Percentiles rank a stretch among this genome's conserved stretches.
These are phyloP conservation scores for Yamadazyma diddensiae DNA, from an alignment of 1,139 yeast genomes.

Conservation along the genomic window DNA sequence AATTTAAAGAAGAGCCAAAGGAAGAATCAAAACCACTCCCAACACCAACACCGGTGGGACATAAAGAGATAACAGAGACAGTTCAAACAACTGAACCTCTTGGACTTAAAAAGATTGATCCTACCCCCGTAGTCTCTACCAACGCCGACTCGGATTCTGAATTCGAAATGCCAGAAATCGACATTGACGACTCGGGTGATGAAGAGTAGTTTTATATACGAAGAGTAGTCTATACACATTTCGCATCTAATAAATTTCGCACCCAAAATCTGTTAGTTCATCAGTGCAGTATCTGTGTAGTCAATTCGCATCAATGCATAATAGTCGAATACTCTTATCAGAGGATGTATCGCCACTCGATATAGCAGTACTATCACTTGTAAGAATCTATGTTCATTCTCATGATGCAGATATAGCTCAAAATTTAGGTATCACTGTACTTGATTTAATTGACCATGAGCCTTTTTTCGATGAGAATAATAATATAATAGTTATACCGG, in stretches of 20 bases:
- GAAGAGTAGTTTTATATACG: conserved; percentile 18
- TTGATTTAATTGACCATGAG: conserved; percentile 24
- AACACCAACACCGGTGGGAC: not conserved
- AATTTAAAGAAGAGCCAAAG: conserved; percentile 7
- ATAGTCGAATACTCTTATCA: conserved; percentile 16
- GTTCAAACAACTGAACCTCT: not conserved
- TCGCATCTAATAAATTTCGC: not conserved
- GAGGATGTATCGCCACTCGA: conserved; percentile 38
- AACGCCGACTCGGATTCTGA: conserved; percentile 33
- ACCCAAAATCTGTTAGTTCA: no score
- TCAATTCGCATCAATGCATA: not conserved
- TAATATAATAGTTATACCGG: conserved; percentile 25
- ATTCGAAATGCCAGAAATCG: conserved; percentile 59
- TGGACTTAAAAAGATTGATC: not conserved
- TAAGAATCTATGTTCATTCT: conserved; percentile 5
- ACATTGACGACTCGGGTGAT: conserved; percentile 33
- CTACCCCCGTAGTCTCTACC: not conserved
- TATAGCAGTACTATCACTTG: conserved; percentile 22
- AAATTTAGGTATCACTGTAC: conserved; percentile 12
- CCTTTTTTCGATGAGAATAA: conserved; percentile 22
- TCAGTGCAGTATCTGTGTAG: no score
- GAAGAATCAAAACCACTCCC: not conserved
- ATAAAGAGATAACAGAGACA: not conserved
- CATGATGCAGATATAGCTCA: conserved; percentile 19
- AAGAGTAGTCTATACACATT: not conserved